phyloP scores from a whole-genome alignment of 2,329 filamentous ascomycete genomes.

The Ophiostoma himal-ulmi region DNA sequence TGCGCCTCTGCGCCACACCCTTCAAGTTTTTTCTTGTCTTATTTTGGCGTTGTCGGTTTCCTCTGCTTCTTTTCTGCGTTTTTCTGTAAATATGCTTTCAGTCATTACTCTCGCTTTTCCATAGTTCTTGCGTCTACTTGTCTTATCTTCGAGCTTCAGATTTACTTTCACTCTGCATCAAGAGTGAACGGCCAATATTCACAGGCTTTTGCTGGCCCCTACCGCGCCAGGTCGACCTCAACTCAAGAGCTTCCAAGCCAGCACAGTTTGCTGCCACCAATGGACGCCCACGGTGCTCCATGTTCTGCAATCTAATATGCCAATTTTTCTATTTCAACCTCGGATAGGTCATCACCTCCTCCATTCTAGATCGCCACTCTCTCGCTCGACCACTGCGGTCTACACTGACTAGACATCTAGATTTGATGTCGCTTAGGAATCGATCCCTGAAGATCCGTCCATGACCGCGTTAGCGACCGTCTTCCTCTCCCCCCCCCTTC shows the following conservation, averaged over 20 bases:
- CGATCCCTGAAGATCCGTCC: neutral
- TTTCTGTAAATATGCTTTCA: neutral
- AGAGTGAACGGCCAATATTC: neutral
- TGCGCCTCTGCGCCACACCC: neutral
- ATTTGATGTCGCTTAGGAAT: neutral
- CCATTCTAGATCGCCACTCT: neutral
- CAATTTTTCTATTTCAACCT: neutral
- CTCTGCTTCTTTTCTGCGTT: neutral
- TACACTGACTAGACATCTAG: constrained; percentile 11
- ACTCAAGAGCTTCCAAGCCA: neutral
- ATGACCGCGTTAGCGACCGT: neutral
- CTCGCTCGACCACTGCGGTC: neutral
- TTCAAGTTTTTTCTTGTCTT: neutral
- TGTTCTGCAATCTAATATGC: too few species aligned
- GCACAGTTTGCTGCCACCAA: too few species aligned
- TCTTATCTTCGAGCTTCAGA: neutral
- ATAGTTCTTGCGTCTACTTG: neutral
- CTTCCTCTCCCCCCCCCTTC: neutral
- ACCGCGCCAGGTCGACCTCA: neutral
- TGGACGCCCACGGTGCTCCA: too few species aligned
- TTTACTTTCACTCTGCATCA: neutral
- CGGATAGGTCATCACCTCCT: neutral
- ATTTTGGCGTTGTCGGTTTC: neutral
- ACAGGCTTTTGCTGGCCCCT: neutral
- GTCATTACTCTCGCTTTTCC: neutral